Percentiles rank a stretch among this genome's conserved stretches.
Conservation (phyloP, 1,139 yeast species). For the Pichia sp. region DNA sequence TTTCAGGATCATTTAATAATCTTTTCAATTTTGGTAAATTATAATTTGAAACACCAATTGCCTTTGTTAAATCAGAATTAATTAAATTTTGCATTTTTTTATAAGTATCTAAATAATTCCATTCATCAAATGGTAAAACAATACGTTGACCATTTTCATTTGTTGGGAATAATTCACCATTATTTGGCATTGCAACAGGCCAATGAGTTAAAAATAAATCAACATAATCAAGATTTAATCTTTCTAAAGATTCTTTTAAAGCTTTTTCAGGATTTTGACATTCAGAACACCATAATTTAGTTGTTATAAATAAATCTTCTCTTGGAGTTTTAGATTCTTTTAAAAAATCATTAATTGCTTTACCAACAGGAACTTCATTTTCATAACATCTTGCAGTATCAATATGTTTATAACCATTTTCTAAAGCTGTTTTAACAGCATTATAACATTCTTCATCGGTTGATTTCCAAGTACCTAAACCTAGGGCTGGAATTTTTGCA, state of each 20-base stretch:
- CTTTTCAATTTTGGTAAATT: conserved; percentile 47
- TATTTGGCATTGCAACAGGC: conserved; percentile 59
- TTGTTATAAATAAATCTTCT: conserved; percentile 41
- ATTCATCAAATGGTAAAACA: conserved; percentile 41
- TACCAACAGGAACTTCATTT: conserved; percentile 50
- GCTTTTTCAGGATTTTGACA: conserved; percentile 49
- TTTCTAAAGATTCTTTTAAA: conserved; percentile 54
- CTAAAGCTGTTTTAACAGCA: conserved; percentile 57
- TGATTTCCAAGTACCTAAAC: conserved; percentile 57
- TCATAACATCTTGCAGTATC: conserved; percentile 54
- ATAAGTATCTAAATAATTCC: conserved; percentile 60
- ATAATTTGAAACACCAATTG: conserved; percentile 79
- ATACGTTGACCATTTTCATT: conserved; percentile 38
- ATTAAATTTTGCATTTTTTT: conserved; percentile 58
- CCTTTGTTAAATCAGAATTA: conserved; percentile 35
- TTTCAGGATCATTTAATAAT: conserved; percentile 38
- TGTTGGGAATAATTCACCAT: conserved; percentile 34
- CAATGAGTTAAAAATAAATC: conserved; percentile 83
- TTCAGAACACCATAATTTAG: conserved; percentile 46
- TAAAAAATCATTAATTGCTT: conserved; percentile 33
- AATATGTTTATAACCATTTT: conserved; percentile 48
- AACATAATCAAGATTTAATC: conserved; percentile 70
- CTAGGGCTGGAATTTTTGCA: conserved; percentile 48
- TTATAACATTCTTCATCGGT: conserved; percentile 50
- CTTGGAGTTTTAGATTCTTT: conserved; percentile 39